Conservation (phyloP, 345 rosid genomes). For the Xanthoceras sorbifolium region DNA sequence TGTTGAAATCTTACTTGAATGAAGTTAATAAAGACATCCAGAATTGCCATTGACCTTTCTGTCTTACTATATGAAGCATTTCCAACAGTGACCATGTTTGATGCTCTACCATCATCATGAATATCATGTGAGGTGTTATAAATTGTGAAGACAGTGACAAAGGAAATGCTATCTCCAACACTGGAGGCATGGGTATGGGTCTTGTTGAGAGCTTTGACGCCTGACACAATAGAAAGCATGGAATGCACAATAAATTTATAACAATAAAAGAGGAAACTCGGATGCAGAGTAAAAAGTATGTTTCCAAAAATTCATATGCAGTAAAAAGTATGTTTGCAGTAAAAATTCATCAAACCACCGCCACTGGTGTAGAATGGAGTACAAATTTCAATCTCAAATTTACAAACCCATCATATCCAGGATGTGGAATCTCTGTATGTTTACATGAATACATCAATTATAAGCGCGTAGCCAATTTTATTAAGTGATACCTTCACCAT, state of each 20-base stretch:
- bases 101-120: conserved; percentile 38
- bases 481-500: neutral
- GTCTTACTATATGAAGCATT: conserved; percentile 66
- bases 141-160: conserved; percentile 76
- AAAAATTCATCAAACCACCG: neutral
- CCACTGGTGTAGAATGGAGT: neutral
- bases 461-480: neutral
- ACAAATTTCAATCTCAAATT: neutral
- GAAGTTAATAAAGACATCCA: conserved; percentile 67
- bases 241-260: conserved; percentile 2
- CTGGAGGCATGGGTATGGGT: conserved; percentile 36
- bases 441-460: neutral
- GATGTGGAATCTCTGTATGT: neutral
- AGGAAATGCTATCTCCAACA: conserved; percentile 46
- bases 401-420: neutral
- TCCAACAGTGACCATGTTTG: conserved; percentile 63
- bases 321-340: neutral
- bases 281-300: neutral
- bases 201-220: conserved; percentile 72
- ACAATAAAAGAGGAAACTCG: neutral
- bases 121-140: conserved; percentile 48
- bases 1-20: conserved; percentile 54
- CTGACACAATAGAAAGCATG: conserved; percentile 35
- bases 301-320: neutral
- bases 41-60: conserved; percentile 69